These are phyloP conservation scores for Diospyros lotus DNA, from an alignment of 148 eudicot genomes.

Conservation along the genomic window DNA sequence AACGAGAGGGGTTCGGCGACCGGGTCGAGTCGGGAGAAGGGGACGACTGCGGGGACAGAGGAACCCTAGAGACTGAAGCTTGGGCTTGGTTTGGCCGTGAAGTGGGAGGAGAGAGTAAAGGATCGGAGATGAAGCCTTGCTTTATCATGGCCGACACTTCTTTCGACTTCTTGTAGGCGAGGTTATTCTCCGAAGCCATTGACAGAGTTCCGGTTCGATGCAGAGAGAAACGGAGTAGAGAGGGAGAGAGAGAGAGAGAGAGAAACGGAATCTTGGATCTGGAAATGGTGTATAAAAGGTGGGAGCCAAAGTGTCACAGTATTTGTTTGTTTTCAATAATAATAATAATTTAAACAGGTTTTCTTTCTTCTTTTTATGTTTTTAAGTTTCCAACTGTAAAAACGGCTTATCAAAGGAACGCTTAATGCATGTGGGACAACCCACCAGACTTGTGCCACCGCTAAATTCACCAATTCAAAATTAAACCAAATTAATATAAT, in stretches of 20 bases:
- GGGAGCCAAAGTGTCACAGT: neutral
- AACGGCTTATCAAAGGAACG: slow-evolving; percentile 3
- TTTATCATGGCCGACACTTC: slow-evolving; percentile 53
- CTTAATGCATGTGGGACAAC: too few species aligned
- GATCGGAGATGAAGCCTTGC: slow-evolving; percentile 62
- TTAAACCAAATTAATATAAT: too few species aligned
- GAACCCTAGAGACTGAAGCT: slow-evolving; percentile 6
- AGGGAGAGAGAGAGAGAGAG: slow-evolving; percentile 5
- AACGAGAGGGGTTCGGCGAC: neutral
- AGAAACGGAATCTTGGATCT: slow-evolving; percentile 2
- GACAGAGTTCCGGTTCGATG: neutral
- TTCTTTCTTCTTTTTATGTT: neutral
- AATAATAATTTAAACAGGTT: too few species aligned
- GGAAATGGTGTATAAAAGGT: neutral
- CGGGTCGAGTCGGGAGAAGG: slow-evolving; percentile 21
- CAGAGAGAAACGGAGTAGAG: neutral
- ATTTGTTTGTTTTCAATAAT: neutral
- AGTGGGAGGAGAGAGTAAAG: slow-evolving; percentile 31
- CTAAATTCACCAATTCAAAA: too few species aligned
- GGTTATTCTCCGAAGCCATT: slow-evolving; percentile 16
- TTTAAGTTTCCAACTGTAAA: neutral
- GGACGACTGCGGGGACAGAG: slow-evolving; percentile 18
- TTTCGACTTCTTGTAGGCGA: slow-evolving; percentile 11
- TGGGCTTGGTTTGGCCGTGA: neutral
- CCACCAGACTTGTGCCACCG: too few species aligned